A percentile compares a stretch with the other conserved stretches of the same genome.
These are phyloP conservation scores for Monilinia vaccinii-corymbosi DNA, from an alignment of 2,329 filamentous ascomycete species.

Conservation along the genomic window DNA sequence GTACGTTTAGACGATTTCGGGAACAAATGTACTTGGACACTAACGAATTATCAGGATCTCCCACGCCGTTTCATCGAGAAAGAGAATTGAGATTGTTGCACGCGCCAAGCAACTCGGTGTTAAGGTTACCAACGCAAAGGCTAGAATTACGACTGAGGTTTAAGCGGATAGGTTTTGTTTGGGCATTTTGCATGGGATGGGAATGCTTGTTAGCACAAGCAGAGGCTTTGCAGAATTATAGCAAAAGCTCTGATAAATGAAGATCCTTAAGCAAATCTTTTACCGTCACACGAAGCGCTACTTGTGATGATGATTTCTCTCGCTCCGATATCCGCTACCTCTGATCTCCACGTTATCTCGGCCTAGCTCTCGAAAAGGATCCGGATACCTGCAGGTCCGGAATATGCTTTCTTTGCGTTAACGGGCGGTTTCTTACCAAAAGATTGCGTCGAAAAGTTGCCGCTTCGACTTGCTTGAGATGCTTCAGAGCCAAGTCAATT, in stretches of 20 bases:
- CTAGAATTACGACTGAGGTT: slow-evolving; percentile 93
- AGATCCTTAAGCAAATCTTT: slow-evolving; percentile 18
- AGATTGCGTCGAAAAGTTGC: background rate
- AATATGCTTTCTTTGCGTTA: background rate
- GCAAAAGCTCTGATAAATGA: slow-evolving; percentile 29
- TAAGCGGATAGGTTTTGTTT: slow-evolving; percentile 34
- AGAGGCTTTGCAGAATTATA: slow-evolving; percentile 27
- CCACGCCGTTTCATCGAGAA: slow-evolving; percentile 95
- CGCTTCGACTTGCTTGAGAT: background rate
- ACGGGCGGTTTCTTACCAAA: background rate
- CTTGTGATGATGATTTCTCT: slow-evolving; percentile 4
- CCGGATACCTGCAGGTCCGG: background rate
- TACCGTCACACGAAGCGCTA: slow-evolving; percentile 1
- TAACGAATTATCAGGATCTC: slow-evolving; percentile 60
- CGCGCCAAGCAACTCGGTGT: slow-evolving; percentile 97
- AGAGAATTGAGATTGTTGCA: slow-evolving; percentile 96
- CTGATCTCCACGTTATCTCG: background rate
- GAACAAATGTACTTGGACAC: background rate
- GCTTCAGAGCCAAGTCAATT: background rate
- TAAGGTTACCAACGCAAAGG: slow-evolving; percentile 99
- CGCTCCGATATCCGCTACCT: background rate
- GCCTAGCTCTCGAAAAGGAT: background rate
- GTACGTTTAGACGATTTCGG: slow-evolving; percentile 46
- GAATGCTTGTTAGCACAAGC: slow-evolving; percentile 28
- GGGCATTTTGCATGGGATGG: slow-evolving; percentile 28